phyloP scores from a whole-genome alignment of 345 rosid species.

The Brassica napus region Da-Ae NC_063434.1:24728001-24728500 shows the following conservation, averaged over 20 bases:
- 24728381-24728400: background rate
- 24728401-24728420: background rate
- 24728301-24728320: background rate
- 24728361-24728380: conserved; percentile 18
- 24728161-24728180: background rate
- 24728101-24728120: background rate
- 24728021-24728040: background rate
- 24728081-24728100: background rate
- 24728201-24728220: background rate
- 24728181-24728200: background rate
- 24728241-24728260: background rate
- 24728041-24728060: background rate
- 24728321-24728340: background rate
- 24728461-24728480: conserved; percentile 29
- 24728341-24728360: conserved; percentile 5
- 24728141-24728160: background rate
- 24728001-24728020: background rate
- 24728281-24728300: background rate
- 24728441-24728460: conserved; percentile 37
- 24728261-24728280: background rate
- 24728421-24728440: conserved; percentile 5
- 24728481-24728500: conserved; percentile 25
- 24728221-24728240: background rate
- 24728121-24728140: background rate
- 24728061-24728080: background rate